Percentiles rank a stretch among this genome's conserved stretches.
Evolutionary conservation across 2,329 filamentous ascomycete species (phyloP).

Genomic region (Cercospora canescens): DNA sequence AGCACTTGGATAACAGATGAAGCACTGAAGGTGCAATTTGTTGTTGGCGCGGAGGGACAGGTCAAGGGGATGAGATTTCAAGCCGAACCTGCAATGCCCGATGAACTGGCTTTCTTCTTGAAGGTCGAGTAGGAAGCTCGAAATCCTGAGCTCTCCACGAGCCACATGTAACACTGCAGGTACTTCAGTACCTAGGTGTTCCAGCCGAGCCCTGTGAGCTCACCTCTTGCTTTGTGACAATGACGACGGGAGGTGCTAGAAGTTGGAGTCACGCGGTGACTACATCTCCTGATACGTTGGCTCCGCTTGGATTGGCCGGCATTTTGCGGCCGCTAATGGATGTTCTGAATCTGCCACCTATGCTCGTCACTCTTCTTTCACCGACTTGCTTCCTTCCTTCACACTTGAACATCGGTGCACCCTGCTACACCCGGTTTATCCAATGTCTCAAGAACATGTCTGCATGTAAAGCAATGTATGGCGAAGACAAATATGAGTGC

Average conservation of each 20-base stretch:
- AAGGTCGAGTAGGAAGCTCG: conserved; percentile 5
- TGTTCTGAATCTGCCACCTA: neutral
- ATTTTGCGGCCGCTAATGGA: neutral
- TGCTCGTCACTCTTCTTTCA: neutral
- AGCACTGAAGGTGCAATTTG: conserved; percentile 17
- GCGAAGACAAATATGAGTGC: neutral
- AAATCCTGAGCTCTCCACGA: neutral
- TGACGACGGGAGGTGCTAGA: neutral
- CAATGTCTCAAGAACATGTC: neutral
- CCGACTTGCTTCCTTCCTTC: conserved; percentile 5
- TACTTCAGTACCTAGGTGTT: neutral
- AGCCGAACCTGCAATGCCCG: conserved; percentile 9
- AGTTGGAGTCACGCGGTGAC: neutral
- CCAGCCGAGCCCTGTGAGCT: neutral
- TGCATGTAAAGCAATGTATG: neutral
- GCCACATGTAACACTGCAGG: neutral
- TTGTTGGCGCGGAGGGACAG: conserved; percentile 7
- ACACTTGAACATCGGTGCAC: neutral
- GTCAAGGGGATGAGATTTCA: conserved; percentile 16
- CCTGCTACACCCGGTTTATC: neutral
- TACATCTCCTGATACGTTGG: neutral
- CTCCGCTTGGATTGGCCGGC: neutral
- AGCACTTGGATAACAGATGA: conserved; percentile 13
- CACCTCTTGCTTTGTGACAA: neutral
- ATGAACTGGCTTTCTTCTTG: conserved; percentile 15